Evolutionary conservation across 495 filamentous ascomycete species (phyloP).

Genomic region (Diplogelasinospora grovesii): DNA sequence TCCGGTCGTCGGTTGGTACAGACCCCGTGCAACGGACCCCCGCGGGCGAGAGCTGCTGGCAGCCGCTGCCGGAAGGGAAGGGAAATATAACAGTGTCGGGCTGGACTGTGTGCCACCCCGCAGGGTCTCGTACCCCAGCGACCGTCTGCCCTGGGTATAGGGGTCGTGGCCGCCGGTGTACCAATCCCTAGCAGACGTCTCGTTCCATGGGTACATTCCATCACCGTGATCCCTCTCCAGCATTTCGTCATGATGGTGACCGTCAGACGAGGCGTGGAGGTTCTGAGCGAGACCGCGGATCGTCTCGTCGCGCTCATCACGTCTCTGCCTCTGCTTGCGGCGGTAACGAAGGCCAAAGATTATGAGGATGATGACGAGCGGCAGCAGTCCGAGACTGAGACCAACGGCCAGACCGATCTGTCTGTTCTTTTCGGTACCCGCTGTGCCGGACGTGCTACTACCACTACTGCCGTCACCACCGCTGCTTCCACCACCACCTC

Average conservation of each 20-base stretch:
- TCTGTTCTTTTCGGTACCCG: neutral
- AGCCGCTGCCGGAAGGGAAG: constrained; percentile 10
- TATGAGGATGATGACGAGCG: constrained; percentile 46
- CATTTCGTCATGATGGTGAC: constrained; percentile 42
- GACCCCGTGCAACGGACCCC: constrained; percentile 13
- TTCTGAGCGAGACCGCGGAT: constrained; percentile 35
- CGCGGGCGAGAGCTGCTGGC: neutral
- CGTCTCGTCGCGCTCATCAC: constrained; percentile 29
- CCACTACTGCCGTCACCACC: neutral
- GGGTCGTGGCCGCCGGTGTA: constrained; percentile 38
- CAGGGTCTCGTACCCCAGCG: constrained; percentile 39
- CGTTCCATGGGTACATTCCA: constrained; percentile 26
- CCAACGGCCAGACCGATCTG: constrained; percentile 55
- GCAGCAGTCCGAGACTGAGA: constrained; percentile 64
- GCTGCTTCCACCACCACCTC: constrained; percentile 15
- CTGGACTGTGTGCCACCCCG: constrained; percentile 15
- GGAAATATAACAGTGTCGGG: constrained; percentile 13
- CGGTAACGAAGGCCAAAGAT: constrained; percentile 51
- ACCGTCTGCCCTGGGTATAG: constrained; percentile 30
- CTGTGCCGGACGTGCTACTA: neutral
- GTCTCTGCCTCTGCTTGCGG: constrained; percentile 41
- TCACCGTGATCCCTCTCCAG: constrained; percentile 44
- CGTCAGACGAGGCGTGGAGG: constrained; percentile 18
- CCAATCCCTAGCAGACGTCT: constrained; percentile 24
- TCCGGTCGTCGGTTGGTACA: constrained; percentile 24